A percentile compares a stretch with the other conserved stretches of the same genome.
Conservation (phyloP, 768 basidiomycete species). For the Psilocybe azurescens region DNA sequence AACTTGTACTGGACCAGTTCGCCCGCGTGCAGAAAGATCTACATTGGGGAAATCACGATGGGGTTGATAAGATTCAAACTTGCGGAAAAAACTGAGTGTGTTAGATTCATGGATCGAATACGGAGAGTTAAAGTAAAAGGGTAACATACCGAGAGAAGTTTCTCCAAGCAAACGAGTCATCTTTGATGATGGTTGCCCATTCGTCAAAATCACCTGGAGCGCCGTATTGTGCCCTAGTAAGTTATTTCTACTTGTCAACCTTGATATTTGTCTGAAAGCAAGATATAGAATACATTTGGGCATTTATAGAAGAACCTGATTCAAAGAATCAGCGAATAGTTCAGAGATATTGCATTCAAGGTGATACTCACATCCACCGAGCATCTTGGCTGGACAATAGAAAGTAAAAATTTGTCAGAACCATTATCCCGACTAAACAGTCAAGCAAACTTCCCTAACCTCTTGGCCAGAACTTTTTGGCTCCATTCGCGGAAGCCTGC, state of each 20-base stretch:
- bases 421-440: not conserved
- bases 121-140: not conserved
- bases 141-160: constrained; percentile 50
- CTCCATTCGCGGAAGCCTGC: constrained; percentile 49
- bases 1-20: constrained; percentile 59
- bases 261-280: not conserved
- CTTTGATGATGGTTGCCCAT: constrained; percentile 59
- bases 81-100: constrained; percentile 62
- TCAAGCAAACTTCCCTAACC: constrained; percentile 37
- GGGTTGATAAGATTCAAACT: constrained; percentile 66
- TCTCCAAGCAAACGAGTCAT: constrained; percentile 67
- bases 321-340: not conserved
- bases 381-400: constrained; percentile 53
- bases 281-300: constrained; percentile 44
- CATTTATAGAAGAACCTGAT: constrained; percentile 63
- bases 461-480: constrained; percentile 61
- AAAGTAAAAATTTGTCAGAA: not conserved
- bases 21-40: constrained; percentile 52
- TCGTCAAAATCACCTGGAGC: constrained; percentile 76
- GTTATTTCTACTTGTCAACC: not conserved
- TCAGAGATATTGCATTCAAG: not conserved
- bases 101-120: not conserved
- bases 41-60: constrained; percentile 57
- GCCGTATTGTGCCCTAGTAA: constrained; percentile 64
- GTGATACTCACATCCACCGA: constrained; percentile 63